Conservation (phyloP, 1,284 basidiomycete genomes). For the Papiliotrema laurentii region DNA sequence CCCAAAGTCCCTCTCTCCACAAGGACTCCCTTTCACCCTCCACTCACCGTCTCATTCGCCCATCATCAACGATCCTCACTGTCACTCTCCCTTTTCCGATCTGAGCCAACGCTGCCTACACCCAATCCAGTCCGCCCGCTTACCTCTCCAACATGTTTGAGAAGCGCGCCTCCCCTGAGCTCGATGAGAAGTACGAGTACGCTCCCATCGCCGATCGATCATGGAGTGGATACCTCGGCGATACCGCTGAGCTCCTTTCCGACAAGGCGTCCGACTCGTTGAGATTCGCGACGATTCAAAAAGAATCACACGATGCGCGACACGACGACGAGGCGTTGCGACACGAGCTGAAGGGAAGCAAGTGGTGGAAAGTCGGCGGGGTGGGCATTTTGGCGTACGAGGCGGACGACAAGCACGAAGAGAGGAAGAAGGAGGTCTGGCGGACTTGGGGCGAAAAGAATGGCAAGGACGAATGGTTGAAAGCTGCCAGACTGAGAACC, state of each 20-base stretch:
- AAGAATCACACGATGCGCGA: conserved; percentile 23
- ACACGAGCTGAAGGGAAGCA: conserved; percentile 33
- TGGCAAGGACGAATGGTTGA: conserved; percentile 56
- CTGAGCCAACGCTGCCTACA: too few species aligned
- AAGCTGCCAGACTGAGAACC: conserved; percentile 62
- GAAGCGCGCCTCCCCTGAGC: too few species aligned
- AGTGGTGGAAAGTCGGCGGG: conserved; percentile 36
- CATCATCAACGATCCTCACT: too few species aligned
- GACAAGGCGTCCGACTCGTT: conserved; percentile 18
- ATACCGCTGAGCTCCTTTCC: conserved; percentile 11
- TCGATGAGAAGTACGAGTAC: too few species aligned
- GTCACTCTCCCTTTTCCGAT: too few species aligned
- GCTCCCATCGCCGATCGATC: too few species aligned
- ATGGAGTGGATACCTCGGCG: not conserved
- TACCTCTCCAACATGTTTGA: too few species aligned
- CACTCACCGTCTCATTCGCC: too few species aligned
- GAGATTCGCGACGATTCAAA: conserved; percentile 16
- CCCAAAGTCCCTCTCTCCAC: too few species aligned
- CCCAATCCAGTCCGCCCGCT: too few species aligned
- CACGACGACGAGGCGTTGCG: conserved; percentile 23
- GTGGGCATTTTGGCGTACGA: conserved; percentile 35
- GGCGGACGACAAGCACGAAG: conserved; percentile 21
- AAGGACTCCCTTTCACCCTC: too few species aligned
- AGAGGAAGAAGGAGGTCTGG: conserved; percentile 27
- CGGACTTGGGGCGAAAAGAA: conserved; percentile 23